Conservation (phyloP, 1,284 basidiomycete species). For the Porogramme epimiltina region DNA sequence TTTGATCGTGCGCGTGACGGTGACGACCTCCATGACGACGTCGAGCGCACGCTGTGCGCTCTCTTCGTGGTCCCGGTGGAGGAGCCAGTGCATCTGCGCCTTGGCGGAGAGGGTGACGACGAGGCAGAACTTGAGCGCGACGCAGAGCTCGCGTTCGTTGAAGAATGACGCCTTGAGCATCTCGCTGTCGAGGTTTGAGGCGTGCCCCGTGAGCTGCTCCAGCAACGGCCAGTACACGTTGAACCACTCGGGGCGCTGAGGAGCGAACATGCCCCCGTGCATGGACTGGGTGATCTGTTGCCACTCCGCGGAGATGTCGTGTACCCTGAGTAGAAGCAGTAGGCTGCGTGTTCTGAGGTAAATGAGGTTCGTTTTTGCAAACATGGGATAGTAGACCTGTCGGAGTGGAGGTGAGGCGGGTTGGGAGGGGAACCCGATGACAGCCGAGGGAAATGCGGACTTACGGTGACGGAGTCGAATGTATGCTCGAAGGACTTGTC, state of each 20-base stretch:
- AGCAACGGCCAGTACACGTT: conserved; percentile 29
- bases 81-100: conserved; percentile 26
- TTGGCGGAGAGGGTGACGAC: conserved; percentile 26
- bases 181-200: conserved; percentile 18
- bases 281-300: conserved; percentile 1
- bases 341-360: conserved; percentile 24
- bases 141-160: conserved; percentile 19
- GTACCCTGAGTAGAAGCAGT: conserved; percentile 12
- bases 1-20: conserved; percentile 24
- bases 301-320: conserved; percentile 14
- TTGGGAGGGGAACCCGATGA: background rate
- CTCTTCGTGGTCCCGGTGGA: conserved; percentile 20
- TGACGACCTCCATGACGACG: conserved; percentile 24
- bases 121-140: conserved; percentile 26
- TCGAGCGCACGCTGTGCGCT: conserved; percentile 22
- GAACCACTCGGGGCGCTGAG: conserved; percentile 25
- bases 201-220: conserved; percentile 25
- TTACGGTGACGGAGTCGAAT: conserved; percentile 23
- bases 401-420: background rate
- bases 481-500: conserved; percentile 21
- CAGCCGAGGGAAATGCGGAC: background rate
- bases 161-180: conserved; percentile 28
- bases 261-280: conserved; percentile 5
- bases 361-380: conserved; percentile 24
- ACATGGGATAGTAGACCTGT: conserved; percentile 20